Base-by-base conservation (phyloP, 2,329 filamentous ascomycete genomes). In the Plenodomus tracheiphilus region DNA sequence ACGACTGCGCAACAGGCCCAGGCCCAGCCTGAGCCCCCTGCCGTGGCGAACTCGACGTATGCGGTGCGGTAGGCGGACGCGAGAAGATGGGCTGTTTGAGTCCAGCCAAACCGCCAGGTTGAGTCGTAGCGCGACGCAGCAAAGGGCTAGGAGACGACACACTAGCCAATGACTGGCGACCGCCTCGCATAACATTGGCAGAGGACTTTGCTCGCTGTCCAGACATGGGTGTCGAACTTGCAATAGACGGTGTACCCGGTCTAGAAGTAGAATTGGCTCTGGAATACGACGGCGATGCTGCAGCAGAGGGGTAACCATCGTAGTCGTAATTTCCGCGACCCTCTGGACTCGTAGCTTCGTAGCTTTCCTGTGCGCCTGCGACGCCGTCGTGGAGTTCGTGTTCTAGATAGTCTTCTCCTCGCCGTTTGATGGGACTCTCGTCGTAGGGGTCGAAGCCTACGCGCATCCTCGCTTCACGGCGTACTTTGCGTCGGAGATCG, bases 381-480 rank as follows among this genome's bases (percentile, higher is more conserved):
- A 54, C 46, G 2, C 46, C 46, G 6, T 62, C 53, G 20, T 64
- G 58, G 2, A 66, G 49, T 20, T 66, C 64, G 17, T 69, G 69
- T 45, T 81, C 80, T 40, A 85, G 78, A 56, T 87, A 87, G n/a
- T 85, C 83, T 62, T 88, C 85, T 2, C 84, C 83, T 2, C 83
- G 75, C 11, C 78, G 76, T 65, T 88, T 88, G 43, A 88, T 76
- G 0, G 86, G 86, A 47, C 82, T 86, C 65, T 89, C 86, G 50
- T 88, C 83, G 65, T 88, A 89, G 0, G 86, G 86, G 64, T 89
- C 86, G 71, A 87, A 89, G 11, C 86, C 86, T 0, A 89, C 84
- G 40, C 83, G 76, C 41, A 78, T 73, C 18, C 83, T 70, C 3
- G 86, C 86, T 54, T 87, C 83, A 3, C 79, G 73, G 13, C 86